Conservation (phyloP, 208 protist species). For the Trypanosoma mega region DNA sequence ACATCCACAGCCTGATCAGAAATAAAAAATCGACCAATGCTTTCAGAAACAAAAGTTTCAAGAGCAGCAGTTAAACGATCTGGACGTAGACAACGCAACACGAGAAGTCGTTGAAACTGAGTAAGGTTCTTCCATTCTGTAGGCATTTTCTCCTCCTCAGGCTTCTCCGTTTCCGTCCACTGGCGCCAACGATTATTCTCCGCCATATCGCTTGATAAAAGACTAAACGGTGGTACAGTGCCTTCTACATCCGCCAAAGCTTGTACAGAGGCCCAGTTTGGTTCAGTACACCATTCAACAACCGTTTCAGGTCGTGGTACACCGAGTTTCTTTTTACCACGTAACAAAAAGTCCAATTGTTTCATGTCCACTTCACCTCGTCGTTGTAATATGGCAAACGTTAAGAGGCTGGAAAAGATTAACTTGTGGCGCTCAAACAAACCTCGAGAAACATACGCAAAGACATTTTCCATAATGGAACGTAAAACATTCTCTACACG, state of each 20-base stretch:
- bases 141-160: conserved; percentile 91
- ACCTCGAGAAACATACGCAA: conserved; percentile 96
- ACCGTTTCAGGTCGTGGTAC: conserved; percentile 88
- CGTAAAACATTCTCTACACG: conserved; percentile 93
- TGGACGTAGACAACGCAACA: conserved; percentile 95
- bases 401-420: conserved; percentile 96
- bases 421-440: conserved; percentile 99
- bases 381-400: conserved; percentile 91
- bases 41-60: conserved; percentile 90
- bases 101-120: conserved; percentile 95
- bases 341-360: conserved; percentile 95
- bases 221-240: conserved; percentile 82
- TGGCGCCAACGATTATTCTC: conserved; percentile 93
- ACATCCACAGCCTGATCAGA: conserved; percentile 95
- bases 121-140: conserved; percentile 95
- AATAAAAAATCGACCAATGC: conserved; percentile 95
- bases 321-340: conserved; percentile 89
- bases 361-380: conserved; percentile 79
- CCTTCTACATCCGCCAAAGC: conserved; percentile 91
- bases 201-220: conserved; percentile 86
- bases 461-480: conserved; percentile 94
- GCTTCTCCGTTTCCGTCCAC: conserved; percentile 92
- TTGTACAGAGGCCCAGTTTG: conserved; percentile 92
- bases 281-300: conserved; percentile 89
- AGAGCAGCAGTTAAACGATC: conserved; percentile 96